These are phyloP conservation scores for Casaregolazyma lundiana DNA, from an alignment of 1,139 yeast genomes.

Conservation along the genomic window DNA sequence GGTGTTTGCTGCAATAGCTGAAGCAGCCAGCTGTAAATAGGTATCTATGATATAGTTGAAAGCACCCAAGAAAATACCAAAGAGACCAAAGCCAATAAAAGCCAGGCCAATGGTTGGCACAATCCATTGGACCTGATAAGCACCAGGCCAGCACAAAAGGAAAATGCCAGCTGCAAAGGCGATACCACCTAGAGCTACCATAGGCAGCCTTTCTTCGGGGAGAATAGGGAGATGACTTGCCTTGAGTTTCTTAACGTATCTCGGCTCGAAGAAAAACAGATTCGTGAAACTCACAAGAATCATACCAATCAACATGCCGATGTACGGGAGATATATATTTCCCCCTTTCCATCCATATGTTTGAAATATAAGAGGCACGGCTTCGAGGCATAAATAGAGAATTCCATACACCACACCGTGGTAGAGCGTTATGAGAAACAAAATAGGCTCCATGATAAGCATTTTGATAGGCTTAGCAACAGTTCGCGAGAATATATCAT, in stretches of 20 bases:
- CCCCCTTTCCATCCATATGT: slow-evolving; percentile 15
- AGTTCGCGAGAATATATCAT: slow-evolving; percentile 65
- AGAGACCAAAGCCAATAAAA: too few species aligned
- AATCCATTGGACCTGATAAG: not conserved
- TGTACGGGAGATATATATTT: slow-evolving; percentile 43
- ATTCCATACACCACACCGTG: slow-evolving; percentile 84
- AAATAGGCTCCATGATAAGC: slow-evolving; percentile 69
- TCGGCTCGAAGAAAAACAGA: not conserved
- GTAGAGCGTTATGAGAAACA: slow-evolving; percentile 64
- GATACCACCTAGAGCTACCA: not conserved
- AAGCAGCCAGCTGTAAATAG: too few species aligned
- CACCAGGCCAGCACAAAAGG: not conserved
- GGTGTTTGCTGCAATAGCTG: slow-evolving; percentile 50
- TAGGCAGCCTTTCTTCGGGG: not conserved
- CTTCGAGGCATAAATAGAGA: slow-evolving; percentile 72
- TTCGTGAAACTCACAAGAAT: not conserved
- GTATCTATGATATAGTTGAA: too few species aligned
- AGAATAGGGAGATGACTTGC: not conserved
- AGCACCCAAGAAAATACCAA: too few species aligned
- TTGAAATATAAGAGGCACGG: slow-evolving; percentile 67
- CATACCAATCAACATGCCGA: slow-evolving; percentile 47
- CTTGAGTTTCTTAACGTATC: not conserved
- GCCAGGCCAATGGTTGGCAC: slow-evolving; percentile 3
- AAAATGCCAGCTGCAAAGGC: too few species aligned
- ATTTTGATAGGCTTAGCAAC: slow-evolving; percentile 64